A percentile compares a stretch with the other conserved stretches of the same genome.
Conservation (phyloP, 1,284 basidiomycete species). For the Apiotrichum sp. region DNA sequence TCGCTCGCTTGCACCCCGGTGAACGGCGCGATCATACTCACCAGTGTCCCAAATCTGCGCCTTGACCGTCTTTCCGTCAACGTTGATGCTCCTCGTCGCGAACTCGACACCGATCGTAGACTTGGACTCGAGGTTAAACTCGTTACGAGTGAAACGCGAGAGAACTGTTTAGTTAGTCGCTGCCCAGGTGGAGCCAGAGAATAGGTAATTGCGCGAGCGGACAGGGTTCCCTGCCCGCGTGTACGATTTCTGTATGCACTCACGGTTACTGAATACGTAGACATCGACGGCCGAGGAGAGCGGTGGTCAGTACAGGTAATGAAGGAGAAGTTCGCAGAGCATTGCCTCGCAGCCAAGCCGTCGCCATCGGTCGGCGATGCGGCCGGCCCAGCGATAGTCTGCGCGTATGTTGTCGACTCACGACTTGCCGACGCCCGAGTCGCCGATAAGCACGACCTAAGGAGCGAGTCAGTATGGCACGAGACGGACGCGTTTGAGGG, state of each 20-base stretch:
- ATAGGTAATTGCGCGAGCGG: too few species aligned
- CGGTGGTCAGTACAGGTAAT: background rate
- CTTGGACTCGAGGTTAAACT: constrained; percentile 98
- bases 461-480: background rate
- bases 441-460: constrained; percentile 94
- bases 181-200: too few species aligned
- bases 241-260: constrained; percentile 15
- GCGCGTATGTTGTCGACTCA: constrained; percentile 33
- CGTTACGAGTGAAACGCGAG: constrained; percentile 95
- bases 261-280: constrained; percentile 43
- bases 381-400: too few species aligned
- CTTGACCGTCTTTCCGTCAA: constrained; percentile 96
- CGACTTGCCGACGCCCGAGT: constrained; percentile 97
- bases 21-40: constrained; percentile 43
- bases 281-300: background rate
- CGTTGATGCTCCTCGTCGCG: constrained; percentile 88
- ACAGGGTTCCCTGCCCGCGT: too few species aligned
- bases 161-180: constrained; percentile 46
- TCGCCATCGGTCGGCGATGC: background rate
- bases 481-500: too few species aligned
- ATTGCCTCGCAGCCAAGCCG: too few species aligned
- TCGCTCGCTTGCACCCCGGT: background rate
- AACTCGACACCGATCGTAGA: constrained; percentile 99
- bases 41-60: constrained; percentile 99
- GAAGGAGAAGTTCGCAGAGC: background rate